These are phyloP conservation scores for Coemansia sp. DNA, from an alignment of 192 early-diverging fungal species.

Conservation along the genomic window DNA sequence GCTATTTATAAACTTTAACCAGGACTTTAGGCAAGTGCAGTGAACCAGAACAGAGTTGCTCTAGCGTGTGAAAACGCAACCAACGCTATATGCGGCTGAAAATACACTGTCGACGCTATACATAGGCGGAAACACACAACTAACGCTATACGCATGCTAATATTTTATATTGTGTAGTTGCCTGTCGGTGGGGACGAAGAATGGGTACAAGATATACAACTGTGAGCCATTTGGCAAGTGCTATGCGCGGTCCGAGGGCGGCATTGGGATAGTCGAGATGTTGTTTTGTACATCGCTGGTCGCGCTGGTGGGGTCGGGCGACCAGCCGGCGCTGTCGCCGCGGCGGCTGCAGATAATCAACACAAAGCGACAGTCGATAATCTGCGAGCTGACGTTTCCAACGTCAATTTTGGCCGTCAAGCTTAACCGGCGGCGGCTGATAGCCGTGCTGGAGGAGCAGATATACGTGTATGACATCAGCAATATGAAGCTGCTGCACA, in stretches of 20 bases:
- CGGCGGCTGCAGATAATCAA: slow-evolving; percentile 92
- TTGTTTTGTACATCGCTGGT: slow-evolving; percentile 96
- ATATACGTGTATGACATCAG: slow-evolving; percentile 97
- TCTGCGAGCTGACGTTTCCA: slow-evolving; percentile 95
- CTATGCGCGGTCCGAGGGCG: slow-evolving; percentile 85
- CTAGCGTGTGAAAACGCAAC: not conserved
- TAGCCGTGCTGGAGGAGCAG: slow-evolving; percentile 94
- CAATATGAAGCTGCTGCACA: slow-evolving; percentile 97
- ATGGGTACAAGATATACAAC: slow-evolving; percentile 95
- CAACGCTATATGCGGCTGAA: no score
- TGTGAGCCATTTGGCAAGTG: slow-evolving; percentile 96
- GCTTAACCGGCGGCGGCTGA: slow-evolving; percentile 88
- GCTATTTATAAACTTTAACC: slow-evolving; percentile 82
- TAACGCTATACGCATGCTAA: not conserved
- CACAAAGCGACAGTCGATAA: slow-evolving; percentile 96
- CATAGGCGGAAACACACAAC: no score
- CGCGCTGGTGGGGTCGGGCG: slow-evolving; percentile 91
- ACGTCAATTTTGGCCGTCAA: slow-evolving; percentile 93
- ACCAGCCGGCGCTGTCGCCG: slow-evolving; percentile 83
- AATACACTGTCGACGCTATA: no score
- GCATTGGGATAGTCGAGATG: slow-evolving; percentile 96
- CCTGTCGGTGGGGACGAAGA: slow-evolving; percentile 79
- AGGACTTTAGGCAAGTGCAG: slow-evolving; percentile 64
- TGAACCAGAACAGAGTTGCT: no score
- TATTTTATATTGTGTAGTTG: slow-evolving; percentile 56